Percentiles rank a stretch among this genome's conserved stretches.
These are phyloP conservation scores for Alternaria triticina DNA, from an alignment of 2,329 filamentous ascomycete species.

Conservation along the genomic window DNA sequence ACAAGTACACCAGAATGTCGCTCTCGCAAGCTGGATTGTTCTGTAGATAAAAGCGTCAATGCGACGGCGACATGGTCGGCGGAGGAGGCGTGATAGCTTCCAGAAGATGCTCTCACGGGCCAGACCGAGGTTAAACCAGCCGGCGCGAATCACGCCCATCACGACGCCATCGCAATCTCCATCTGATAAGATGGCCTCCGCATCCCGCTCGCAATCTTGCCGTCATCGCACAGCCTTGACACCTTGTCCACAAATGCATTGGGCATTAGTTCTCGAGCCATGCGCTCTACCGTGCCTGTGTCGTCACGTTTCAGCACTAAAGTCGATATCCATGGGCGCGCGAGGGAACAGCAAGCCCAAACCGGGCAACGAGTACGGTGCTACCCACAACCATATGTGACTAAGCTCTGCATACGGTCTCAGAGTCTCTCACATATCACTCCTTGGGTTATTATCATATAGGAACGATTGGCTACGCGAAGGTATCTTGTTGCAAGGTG, in stretches of 20 bases:
- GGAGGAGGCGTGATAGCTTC: conserved; percentile 16
- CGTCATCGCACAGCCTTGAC: background rate
- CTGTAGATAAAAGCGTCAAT: background rate
- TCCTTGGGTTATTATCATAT: background rate
- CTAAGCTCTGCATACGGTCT: background rate
- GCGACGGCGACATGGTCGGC: background rate
- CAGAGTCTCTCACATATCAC: background rate
- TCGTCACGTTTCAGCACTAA: background rate
- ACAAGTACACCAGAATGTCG: background rate
- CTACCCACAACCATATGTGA: background rate
- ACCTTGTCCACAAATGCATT: background rate
- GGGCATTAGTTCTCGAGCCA: background rate
- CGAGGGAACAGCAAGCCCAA: background rate
- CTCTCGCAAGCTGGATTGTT: background rate
- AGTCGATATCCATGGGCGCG: background rate
- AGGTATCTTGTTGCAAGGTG: background rate
- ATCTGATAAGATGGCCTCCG: conserved; percentile 10
- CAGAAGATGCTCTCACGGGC: conserved; percentile 24
- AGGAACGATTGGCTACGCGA: background rate
- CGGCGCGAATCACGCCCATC: conserved; percentile 3
- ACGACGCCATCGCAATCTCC: background rate
- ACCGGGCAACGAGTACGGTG: background rate
- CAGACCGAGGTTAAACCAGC: conserved; percentile 22
- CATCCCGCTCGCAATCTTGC: background rate
- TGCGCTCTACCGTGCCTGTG: background rate